These are phyloP conservation scores for Tilletia indica DNA, from an alignment of 1,284 basidiomycete species.

Conservation along the genomic window DNA sequence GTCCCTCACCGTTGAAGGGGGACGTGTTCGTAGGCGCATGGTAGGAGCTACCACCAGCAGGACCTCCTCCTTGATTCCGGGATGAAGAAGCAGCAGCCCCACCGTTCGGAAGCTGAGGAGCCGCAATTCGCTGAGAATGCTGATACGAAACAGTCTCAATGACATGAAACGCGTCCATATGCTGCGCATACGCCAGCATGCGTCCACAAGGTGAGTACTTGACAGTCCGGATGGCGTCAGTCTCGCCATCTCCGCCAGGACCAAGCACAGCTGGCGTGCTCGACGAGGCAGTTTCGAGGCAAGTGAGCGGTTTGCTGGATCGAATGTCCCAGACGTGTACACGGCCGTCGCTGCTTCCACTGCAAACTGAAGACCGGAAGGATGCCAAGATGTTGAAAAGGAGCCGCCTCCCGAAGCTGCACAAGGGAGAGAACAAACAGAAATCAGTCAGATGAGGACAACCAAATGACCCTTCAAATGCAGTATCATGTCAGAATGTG, in stretches of 20 bases:
- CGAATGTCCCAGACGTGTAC: constrained; percentile 63
- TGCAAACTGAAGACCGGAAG: constrained; percentile 76
- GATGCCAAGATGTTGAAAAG: constrained; percentile 79
- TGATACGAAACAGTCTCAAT: constrained; percentile 37
- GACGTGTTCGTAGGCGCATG: too few relatives aligned
- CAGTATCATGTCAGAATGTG: too few relatives aligned
- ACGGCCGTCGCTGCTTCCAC: constrained; percentile 78
- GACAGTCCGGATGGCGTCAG: constrained; percentile 37
- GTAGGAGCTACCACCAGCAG: too few relatives aligned
- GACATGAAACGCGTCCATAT: constrained; percentile 36
- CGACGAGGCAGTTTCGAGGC: constrained; percentile 30
- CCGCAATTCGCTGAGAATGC: constrained; percentile 21
- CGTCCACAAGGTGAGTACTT: constrained; percentile 42
- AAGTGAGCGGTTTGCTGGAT: constrained; percentile 43
- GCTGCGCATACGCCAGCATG: constrained; percentile 45
- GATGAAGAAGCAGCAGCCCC: not conserved
- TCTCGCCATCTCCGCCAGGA: constrained; percentile 21
- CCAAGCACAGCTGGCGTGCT: not conserved
- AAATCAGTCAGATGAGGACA: not conserved
- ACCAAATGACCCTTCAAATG: too few relatives aligned
- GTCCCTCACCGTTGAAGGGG: not conserved
- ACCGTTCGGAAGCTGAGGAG: not conserved
- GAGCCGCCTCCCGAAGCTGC: constrained; percentile 60
- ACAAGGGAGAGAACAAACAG: not conserved
- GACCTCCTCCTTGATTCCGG: too few relatives aligned